These are phyloP conservation scores for Eimeria necatrix DNA, from an alignment of 169 alveolate genomes.

Conservation along the genomic window DNA sequence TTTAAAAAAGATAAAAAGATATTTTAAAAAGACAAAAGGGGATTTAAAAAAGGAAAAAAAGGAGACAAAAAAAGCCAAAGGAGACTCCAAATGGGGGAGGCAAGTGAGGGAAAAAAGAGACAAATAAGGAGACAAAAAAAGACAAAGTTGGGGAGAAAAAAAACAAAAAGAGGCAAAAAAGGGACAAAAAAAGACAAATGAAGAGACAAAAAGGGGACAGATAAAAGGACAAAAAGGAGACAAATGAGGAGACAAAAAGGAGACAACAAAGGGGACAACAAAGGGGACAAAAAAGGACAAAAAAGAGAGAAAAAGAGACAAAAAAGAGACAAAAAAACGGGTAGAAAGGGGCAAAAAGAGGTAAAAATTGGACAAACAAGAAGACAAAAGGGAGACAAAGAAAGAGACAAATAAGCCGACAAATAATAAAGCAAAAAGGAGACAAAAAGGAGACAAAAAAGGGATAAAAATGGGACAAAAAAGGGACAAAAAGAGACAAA, in stretches of 20 bases:
- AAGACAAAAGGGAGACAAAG: neutral
- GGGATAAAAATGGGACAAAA: too few species aligned
- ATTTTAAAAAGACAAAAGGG: neutral
- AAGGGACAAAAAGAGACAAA: conserved; percentile 6
- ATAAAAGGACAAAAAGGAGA: neutral
- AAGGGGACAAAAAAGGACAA: too few species aligned
- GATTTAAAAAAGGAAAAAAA: neutral
- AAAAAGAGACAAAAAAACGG: neutral
- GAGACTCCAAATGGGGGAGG: neutral
- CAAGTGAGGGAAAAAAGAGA: conserved; percentile 11
- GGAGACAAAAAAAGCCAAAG: neutral
- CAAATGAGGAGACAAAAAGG: neutral
- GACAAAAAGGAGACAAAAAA: neutral
- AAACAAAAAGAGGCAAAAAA: neutral
- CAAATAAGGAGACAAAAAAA: neutral
- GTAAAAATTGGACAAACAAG: neutral
- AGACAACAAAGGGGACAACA: too few species aligned
- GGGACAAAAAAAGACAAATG: neutral
- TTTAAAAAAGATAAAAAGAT: neutral
- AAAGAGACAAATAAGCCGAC: neutral
- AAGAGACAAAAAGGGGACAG: too few species aligned
- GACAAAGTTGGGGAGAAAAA: neutral
- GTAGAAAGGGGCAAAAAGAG: neutral
- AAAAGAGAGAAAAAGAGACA: neutral
- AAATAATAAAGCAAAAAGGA: neutral